phyloP scores from a whole-genome alignment of 192 early-diverging fungal species.

The Obelidium mucronatum region DNA sequence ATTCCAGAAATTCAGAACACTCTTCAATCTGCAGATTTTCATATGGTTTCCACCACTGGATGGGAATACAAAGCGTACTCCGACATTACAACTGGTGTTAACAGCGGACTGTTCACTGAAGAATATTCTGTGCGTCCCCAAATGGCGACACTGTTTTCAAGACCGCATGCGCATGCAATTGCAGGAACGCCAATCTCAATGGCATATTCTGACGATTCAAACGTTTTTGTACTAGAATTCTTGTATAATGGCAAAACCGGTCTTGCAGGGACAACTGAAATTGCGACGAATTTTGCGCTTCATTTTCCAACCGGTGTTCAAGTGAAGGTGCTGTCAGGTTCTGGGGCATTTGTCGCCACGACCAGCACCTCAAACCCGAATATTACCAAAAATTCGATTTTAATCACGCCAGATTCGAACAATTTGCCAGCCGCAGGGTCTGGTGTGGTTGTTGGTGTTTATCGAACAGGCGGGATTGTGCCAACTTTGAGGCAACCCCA shows the following conservation, averaged over 20 bases:
- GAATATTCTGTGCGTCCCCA: conserved; percentile 15
- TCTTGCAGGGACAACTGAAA: conserved; percentile 13
- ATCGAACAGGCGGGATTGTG: too few species aligned
- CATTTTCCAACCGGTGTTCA: too few species aligned
- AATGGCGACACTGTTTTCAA: conserved; percentile 19
- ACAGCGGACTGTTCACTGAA: conserved; percentile 25
- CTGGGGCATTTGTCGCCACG: too few species aligned
- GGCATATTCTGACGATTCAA: not conserved
- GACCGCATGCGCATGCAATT: conserved; percentile 35
- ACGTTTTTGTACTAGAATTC: conserved; percentile 7
- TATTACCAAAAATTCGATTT: too few species aligned
- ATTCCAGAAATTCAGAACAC: not conserved
- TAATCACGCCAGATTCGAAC: too few species aligned
- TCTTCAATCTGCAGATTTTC: not conserved
- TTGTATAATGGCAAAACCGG: conserved; percentile 7
- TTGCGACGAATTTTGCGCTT: conserved; percentile 11
- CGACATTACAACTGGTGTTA: conserved; percentile 4
- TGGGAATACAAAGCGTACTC: conserved; percentile 43
- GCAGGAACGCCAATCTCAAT: conserved; percentile 22
- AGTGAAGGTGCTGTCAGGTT: too few species aligned
- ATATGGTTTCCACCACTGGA: conserved; percentile 16
- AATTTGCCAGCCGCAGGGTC: too few species aligned
- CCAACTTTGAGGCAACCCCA: too few species aligned
- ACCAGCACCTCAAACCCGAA: too few species aligned
- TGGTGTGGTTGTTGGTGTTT: too few species aligned